Evolutionary conservation across 2,329 filamentous ascomycete species (phyloP).

Genomic region (Sclerotinia borealis): DNA sequence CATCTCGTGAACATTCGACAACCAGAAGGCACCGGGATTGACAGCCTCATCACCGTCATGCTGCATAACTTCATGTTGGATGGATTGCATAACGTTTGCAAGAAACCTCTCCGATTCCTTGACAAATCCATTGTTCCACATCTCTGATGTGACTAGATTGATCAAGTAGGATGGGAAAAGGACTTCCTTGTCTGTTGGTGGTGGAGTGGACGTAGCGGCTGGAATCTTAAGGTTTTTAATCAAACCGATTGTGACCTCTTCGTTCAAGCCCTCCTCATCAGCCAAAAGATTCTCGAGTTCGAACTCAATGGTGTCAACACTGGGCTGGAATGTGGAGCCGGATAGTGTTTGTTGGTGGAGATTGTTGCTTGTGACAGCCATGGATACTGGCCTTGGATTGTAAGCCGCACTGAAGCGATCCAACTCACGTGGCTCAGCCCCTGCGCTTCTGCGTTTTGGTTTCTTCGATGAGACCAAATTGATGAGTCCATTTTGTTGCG

Average conservation of each 20-base stretch:
- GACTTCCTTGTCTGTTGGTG: slow-evolving; percentile 96
- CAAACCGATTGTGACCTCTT: slow-evolving; percentile 92
- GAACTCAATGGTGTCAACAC: slow-evolving; percentile 84
- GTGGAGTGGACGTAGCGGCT: slow-evolving; percentile 74
- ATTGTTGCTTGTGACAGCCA: slow-evolving; percentile 69
- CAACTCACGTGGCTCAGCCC: slow-evolving; percentile 74
- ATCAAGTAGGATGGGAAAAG: slow-evolving; percentile 98
- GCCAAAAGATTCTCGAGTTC: slow-evolving; percentile 91
- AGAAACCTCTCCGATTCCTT: slow-evolving; percentile 99
- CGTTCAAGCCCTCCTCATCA: slow-evolving; percentile 92
- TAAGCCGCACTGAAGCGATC: slow-evolving; percentile 90
- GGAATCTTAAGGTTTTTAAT: slow-evolving; percentile 97
- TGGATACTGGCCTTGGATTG: slow-evolving; percentile 91
- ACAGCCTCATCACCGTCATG: slow-evolving; percentile 96
- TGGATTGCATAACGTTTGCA: slow-evolving; percentile 99
- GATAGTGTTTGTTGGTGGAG: slow-evolving; percentile 64
- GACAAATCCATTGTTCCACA: slow-evolving; percentile 99
- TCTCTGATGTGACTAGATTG: slow-evolving; percentile 97
- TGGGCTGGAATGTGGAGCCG: slow-evolving; percentile 71
- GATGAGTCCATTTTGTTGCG: slow-evolving; percentile 72
- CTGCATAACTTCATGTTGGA: slow-evolving; percentile 99
- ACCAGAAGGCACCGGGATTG: slow-evolving; percentile 96
- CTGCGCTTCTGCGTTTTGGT: slow-evolving; percentile 88
- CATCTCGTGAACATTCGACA: slow-evolving; percentile 99
- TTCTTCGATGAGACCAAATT: slow-evolving; percentile 97